Conservation (phyloP, 139 green algal genomes). For the Chlorokybus atmophyticus region DNA sequence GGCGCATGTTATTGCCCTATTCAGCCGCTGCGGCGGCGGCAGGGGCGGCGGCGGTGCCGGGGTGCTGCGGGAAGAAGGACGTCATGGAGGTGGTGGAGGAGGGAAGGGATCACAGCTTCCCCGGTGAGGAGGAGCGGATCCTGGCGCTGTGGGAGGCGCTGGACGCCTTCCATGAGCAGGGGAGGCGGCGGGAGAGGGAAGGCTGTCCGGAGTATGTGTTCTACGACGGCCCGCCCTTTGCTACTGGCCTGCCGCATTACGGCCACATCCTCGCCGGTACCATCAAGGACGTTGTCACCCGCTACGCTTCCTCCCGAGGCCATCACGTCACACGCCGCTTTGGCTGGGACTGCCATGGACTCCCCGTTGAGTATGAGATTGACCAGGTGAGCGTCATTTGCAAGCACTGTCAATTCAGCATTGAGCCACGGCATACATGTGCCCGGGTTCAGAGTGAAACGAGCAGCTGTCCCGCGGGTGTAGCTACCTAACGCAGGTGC, state of each 20-base stretch:
- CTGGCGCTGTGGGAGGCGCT: conserved; percentile 67
- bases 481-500: too few species aligned
- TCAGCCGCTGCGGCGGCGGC: background rate
- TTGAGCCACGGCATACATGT: too few species aligned
- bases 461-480: too few species aligned
- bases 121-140: conserved; percentile 67
- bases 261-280: conserved; percentile 95
- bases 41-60: background rate
- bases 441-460: too few species aligned
- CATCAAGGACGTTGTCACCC: conserved; percentile 94
- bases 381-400: conserved; percentile 96
- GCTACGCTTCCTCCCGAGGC: conserved; percentile 73
- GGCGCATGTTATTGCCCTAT: background rate
- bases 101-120: conserved; percentile 64
- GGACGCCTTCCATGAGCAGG: conserved; percentile 61
- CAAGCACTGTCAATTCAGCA: too few species aligned
- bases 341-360: conserved; percentile 92
- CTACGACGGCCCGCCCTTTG: conserved; percentile 96
- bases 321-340: conserved; percentile 66
- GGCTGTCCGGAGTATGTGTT: conserved; percentile 91
- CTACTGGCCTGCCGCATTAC: conserved; percentile 95
- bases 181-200: conserved; percentile 60
- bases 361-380: conserved; percentile 98
- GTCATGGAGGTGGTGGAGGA: conserved; percentile 49
- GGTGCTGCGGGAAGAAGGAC: background rate